Base-by-base conservation (phyloP, 2,329 filamentous ascomycete species). In the Paecilomyces formosus region DNA sequence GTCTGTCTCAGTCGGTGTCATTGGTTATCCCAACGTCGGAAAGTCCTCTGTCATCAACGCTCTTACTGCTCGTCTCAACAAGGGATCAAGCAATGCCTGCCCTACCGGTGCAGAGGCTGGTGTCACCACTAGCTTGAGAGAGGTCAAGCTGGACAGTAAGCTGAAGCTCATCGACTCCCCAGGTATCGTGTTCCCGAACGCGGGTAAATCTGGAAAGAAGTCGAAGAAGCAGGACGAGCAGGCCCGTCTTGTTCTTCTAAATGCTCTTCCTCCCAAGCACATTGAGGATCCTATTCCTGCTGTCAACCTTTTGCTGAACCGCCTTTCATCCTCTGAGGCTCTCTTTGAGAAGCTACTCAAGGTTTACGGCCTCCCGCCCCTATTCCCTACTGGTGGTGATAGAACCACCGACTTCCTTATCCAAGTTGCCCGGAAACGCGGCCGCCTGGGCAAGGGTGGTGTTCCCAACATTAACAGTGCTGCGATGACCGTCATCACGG, bases 21-120 rank as follows among this genome's bases (percentile, higher is more conserved):
- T 97, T 66, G 92, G 92, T 28, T 97, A 96, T 74, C 92, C 92
- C 67, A 97, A 97, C 72, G 92, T 96, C 60, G 92, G 92, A 72
- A 97, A 97, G 80, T 96, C 91, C 28, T 96, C 92, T 55, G 91
- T 97, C 68, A 96, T 97, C 82, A 97, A 97, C 74, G 90, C 92
- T 15, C 85, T 97, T 58, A 88, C 91, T 21, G 86, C 89, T 39
- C 85, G 90, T 39, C 80, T 96, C 65, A 86, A 84, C 68, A 80
- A 81, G 63, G 84, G 84, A 39, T 78, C 78, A 52, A 78, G 82
- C 65, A 81, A 82, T 35, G 89, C 90, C 51, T 96, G 92, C 73
- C 92, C 92, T 1, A 89, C 90, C 1, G 92, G 92, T 60, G 92
- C 92, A 30, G 92, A 96, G 77, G 92, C 92, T 22, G 92, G 92